Evolutionary conservation across 2,329 filamentous ascomycete genomes (phyloP).

Genomic region (Emergomyces pasteurianus): DNA sequence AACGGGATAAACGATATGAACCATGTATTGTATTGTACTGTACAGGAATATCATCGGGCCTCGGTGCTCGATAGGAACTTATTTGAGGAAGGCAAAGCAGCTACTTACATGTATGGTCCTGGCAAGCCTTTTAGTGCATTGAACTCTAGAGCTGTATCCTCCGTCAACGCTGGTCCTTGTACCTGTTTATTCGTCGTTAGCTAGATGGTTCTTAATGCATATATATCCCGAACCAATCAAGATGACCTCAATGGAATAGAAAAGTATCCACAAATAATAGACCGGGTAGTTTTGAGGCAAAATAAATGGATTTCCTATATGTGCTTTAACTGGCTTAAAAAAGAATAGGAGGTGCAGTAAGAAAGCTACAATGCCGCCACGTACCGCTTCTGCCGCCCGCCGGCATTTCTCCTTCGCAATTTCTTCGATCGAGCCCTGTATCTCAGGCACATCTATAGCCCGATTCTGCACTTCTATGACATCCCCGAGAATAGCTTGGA

Average conservation of each 20-base stretch:
- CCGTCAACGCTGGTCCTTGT: constrained; percentile 78
- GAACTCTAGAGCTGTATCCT: constrained; percentile 93
- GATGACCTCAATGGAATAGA: background rate
- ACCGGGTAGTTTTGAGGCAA: background rate
- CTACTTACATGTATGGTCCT: constrained; percentile 80
- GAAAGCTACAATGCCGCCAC: too few species aligned
- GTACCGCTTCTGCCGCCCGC: constrained; percentile 64
- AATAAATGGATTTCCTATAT: background rate
- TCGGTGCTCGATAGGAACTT: background rate
- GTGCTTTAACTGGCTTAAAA: background rate
- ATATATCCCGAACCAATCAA: too few species aligned
- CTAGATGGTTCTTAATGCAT: background rate
- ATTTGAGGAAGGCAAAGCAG: background rate
- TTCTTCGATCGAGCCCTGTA: constrained; percentile 86
- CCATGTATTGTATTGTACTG: too few species aligned
- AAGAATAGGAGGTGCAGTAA: background rate
- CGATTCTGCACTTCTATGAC: constrained; percentile 61
- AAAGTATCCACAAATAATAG: background rate
- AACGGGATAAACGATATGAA: too few species aligned
- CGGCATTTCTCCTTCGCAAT: constrained; percentile 81
- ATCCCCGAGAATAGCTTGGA: constrained; percentile 70
- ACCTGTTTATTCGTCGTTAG: constrained; percentile 39
- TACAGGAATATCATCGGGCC: background rate
- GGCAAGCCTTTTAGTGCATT: constrained; percentile 82
- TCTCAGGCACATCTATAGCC: constrained; percentile 69